Evolutionary conservation across 805 yeast genomes (phyloP).

Genomic region (Geotrichum ghanense): DNA sequence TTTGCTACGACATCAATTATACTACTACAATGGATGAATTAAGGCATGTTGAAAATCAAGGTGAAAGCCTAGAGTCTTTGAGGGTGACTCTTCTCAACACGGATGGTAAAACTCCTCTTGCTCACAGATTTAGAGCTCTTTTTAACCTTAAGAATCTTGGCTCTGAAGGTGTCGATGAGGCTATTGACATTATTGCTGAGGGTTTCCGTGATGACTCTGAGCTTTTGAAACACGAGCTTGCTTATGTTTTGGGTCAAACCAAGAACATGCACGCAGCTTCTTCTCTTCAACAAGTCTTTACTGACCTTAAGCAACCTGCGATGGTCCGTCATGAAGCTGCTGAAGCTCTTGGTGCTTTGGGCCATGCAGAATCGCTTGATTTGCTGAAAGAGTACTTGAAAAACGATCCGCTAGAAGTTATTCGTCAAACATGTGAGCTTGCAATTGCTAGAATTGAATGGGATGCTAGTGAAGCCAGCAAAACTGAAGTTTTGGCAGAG

Average conservation of each 20-base stretch:
- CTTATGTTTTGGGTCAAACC: constrained; percentile 94
- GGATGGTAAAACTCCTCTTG: constrained; percentile 57
- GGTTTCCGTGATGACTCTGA: constrained; percentile 77
- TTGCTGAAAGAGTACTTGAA: constrained; percentile 50
- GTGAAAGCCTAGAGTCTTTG: constrained; percentile 14
- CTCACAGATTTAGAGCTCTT: constrained; percentile 86
- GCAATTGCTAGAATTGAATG: constrained; percentile 92
- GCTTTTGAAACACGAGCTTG: constrained; percentile 92
- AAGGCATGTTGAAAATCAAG: constrained; percentile 18
- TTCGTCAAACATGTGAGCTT: constrained; percentile 94
- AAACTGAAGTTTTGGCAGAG: constrained; percentile 58
- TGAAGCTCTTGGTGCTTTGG: constrained; percentile 94
- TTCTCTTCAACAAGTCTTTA: constrained; percentile 58
- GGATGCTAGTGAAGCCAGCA: constrained; percentile 63
- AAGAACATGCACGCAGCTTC: constrained; percentile 72
- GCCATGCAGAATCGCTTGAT: constrained; percentile 61
- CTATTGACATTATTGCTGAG: constrained; percentile 75
- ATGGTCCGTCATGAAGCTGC: constrained; percentile 99
- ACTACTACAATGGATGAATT: constrained; percentile 15
- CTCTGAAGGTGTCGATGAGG: constrained; percentile 51
- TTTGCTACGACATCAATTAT: background rate
- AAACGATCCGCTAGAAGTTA: constrained; percentile 76
- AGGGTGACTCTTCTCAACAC: constrained; percentile 20
- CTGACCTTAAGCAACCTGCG: constrained; percentile 50
- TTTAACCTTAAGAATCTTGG: constrained; percentile 85